Base-by-base conservation (phyloP, 139 green algal species). In the Chlamydomonas incerta region DNA sequence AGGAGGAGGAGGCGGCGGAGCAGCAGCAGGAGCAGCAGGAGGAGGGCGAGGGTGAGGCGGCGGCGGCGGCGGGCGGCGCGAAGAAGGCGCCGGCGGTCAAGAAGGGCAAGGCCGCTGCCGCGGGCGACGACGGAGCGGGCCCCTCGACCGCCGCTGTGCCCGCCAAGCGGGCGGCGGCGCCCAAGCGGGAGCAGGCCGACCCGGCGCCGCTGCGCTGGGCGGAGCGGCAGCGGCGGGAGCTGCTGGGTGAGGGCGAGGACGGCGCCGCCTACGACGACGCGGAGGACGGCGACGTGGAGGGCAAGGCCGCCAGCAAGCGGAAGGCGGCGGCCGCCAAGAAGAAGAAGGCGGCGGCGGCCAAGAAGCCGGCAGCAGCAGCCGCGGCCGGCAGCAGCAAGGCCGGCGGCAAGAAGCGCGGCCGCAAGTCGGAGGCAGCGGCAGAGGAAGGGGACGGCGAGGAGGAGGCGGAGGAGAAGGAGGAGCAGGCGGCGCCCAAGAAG, bases 221-320 rank as follows among this genome's bases (percentile, higher is more conserved):
- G 21, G 74, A 82, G 74, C 23, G n/a, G 26, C 58, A 71, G 74
- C 74, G 74, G 24, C 52, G 34, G 24, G 74, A 82, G 74, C 74
- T 82, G 58, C 58, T 82, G 35, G 74, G 74, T 0, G 74, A 82
- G 74, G 74, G 35, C 62, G 62, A 5, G 26, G 62, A 31, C 34
- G 23, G 8, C 24, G 60, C 60, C 0, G 58, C 20, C 55, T 5
- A 34, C 10, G 55, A 4, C n/a, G 55, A 52, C 2, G 72, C 26
- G 57, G 72, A 80, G 18, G 72, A 20, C 21, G 47, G 29, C 18
- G 26, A 28, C 1, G 72, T 1, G 5, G 41, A 50, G 41, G 41
- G 41, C 41, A 8, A 14, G 8, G 41, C 41, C 8, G 41, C 41
- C 41, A 50, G 41, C 41, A 50, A 50, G 41, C 5, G 8, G 41